Evolutionary conservation across 306 rosid species (phyloP).

Genomic region (Boehmeria nivea): DNA sequence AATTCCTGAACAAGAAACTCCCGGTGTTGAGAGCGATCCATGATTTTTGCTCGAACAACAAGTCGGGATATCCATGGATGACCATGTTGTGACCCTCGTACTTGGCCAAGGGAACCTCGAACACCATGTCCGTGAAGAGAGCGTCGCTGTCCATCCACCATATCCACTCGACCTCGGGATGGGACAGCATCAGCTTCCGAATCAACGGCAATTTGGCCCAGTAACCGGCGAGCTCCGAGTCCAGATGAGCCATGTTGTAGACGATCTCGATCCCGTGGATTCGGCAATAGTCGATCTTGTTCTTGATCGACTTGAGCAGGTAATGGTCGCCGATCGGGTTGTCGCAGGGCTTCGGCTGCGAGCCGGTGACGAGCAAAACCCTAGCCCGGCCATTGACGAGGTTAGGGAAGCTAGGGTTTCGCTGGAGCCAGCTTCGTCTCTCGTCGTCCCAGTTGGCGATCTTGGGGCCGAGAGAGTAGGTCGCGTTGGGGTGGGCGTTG

Average conservation of each 20-base stretch:
- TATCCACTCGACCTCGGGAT: constrained; percentile 97
- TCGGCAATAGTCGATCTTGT: constrained; percentile 90
- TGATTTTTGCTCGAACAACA: constrained; percentile 84
- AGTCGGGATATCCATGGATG: constrained; percentile 91
- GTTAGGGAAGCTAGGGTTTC: constrained; percentile 64
- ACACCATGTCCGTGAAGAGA: constrained; percentile 89
- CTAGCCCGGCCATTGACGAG: constrained; percentile 64
- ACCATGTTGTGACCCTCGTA: constrained; percentile 67
- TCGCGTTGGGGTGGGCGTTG: constrained; percentile 43
- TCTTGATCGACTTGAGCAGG: constrained; percentile 74
- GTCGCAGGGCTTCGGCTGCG: constrained; percentile 94
- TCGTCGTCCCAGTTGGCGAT: constrained; percentile 66
- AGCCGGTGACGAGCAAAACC: constrained; percentile 76
- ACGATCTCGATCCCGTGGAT: constrained; percentile 93
- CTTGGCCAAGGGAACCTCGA: constrained; percentile 65
- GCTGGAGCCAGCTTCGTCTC: constrained; percentile 50
- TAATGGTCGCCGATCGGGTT: constrained; percentile 94
- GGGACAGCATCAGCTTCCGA: constrained; percentile 79
- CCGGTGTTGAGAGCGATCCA: constrained; percentile 98
- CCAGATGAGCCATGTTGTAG: constrained; percentile 91
- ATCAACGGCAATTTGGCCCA: constrained; percentile 97
- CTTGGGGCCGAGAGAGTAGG: constrained; percentile 81
- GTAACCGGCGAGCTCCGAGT: constrained; percentile 88
- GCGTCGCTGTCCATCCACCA: constrained; percentile 99
- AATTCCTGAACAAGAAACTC: constrained; percentile 79